Conservation (phyloP, 257 asterid genomes). For the Capsicum rhomboideum region DNA sequence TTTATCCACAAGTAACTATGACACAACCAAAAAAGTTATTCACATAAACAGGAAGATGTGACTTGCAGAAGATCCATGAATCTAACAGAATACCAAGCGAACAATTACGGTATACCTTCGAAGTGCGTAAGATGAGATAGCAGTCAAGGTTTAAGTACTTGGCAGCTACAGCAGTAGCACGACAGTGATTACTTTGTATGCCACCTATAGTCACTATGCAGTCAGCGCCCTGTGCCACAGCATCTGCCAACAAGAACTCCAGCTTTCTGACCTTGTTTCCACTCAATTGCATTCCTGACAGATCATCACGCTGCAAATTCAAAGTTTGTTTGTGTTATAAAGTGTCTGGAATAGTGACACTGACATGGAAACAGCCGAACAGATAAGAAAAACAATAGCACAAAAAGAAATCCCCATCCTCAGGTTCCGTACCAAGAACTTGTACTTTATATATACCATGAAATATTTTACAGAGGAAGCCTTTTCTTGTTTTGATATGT, state of each 20-base stretch:
- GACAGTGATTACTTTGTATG: slow-evolving; percentile 96
- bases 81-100: not conserved
- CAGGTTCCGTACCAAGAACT: not conserved
- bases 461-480: not conserved
- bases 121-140: slow-evolving; percentile 82
- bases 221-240: slow-evolving; percentile 83
- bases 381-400: not conserved
- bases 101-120: slow-evolving; percentile 47
- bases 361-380: not conserved
- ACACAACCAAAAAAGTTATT: slow-evolving; percentile 5
- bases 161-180: slow-evolving; percentile 98
- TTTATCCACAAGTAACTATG: slow-evolving; percentile 67
- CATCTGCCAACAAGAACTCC: slow-evolving; percentile 96
- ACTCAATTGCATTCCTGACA: slow-evolving; percentile 95
- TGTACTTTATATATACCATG: not conserved
- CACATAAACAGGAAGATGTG: not conserved
- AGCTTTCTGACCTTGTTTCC: slow-evolving; percentile 98
- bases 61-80: not conserved
- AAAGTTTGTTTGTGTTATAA: slow-evolving; percentile 24
- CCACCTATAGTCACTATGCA: slow-evolving; percentile 90
- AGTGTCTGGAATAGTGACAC: not conserved
- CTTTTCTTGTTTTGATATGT: not conserved
- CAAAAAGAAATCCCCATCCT: not conserved
- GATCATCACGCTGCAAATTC: slow-evolving; percentile 76
- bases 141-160: slow-evolving; percentile 84